A percentile compares a stretch with the other conserved stretches of the same genome.
These are phyloP conservation scores for Apiospora marii DNA, from an alignment of 2,329 filamentous ascomycete species.

Conservation along the genomic window DNA sequence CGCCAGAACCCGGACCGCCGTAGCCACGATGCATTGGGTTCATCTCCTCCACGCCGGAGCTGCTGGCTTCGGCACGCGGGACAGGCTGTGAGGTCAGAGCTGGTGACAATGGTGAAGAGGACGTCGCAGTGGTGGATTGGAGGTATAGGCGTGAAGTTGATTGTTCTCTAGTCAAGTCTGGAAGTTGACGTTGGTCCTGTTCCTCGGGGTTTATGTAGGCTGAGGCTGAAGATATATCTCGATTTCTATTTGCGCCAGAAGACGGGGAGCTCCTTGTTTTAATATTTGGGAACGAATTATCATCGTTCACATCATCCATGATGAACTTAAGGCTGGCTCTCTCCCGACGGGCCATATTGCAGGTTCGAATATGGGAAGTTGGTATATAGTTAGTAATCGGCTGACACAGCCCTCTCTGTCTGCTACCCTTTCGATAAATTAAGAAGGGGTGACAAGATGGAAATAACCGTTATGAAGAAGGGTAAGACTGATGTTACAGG, in stretches of 20 bases:
- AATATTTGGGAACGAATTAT: conserved; percentile 50
- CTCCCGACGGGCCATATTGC: conserved; percentile 44
- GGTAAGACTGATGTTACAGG: conserved; percentile 39
- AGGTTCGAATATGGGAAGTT: conserved; percentile 49
- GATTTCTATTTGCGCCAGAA: conserved; percentile 47
- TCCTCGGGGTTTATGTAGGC: conserved; percentile 51
- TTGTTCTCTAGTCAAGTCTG: conserved; percentile 39
- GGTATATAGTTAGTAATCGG: conserved; percentile 41
- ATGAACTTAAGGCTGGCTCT: conserved; percentile 62
- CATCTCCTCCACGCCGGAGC: conserved; percentile 50
- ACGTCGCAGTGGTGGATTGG: conserved; percentile 36
- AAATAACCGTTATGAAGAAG: conserved; percentile 39
- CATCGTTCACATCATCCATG: conserved; percentile 64
- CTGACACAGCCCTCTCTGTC: conserved; percentile 41
- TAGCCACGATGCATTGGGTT: conserved; percentile 51
- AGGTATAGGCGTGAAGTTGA: conserved; percentile 36
- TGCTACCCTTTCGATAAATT: conserved; percentile 38
- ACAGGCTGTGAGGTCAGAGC: conserved; percentile 41
- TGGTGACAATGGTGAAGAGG: conserved; percentile 35
- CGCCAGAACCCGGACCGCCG: conserved; percentile 45
- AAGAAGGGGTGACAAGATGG: conserved; percentile 35
- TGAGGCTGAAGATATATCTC: conserved; percentile 46
- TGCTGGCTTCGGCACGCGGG: conserved; percentile 50
- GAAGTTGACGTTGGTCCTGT: conserved; percentile 42
- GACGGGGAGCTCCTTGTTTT: conserved; percentile 54